These are phyloP conservation scores for Didymella pomorum DNA, from an alignment of 2,329 filamentous ascomycete species.

Conservation along the genomic window DNA sequence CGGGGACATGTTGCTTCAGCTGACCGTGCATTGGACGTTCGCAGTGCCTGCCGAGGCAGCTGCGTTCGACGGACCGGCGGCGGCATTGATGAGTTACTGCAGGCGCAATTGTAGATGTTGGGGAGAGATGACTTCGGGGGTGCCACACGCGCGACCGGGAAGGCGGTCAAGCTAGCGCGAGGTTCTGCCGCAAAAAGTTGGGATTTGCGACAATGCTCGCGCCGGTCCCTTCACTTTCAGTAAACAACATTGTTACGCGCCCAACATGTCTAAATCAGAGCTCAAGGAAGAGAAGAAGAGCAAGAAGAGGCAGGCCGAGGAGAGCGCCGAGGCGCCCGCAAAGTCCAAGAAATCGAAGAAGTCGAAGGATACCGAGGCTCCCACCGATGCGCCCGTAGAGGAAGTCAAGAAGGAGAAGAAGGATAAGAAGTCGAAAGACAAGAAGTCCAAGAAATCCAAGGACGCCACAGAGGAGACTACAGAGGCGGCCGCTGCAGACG, in stretches of 20 bases:
- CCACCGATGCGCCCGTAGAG: slow-evolving; percentile 29
- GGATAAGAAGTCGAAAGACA: slow-evolving; percentile 31
- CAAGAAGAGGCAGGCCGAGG: slow-evolving; percentile 46
- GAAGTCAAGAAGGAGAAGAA: slow-evolving; percentile 37
- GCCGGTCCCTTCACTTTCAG: slow-evolving; percentile 19
- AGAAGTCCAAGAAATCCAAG: slow-evolving; percentile 47
- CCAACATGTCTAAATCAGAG: slow-evolving; percentile 35
- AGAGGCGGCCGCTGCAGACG: slow-evolving; percentile 26
- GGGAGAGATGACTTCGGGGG: slow-evolving; percentile 24
- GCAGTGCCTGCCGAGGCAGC: slow-evolving; percentile 35
- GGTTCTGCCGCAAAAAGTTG: slow-evolving; percentile 23
- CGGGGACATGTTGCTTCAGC: slow-evolving; percentile 49
- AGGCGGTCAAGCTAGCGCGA: background rate
- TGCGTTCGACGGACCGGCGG: slow-evolving; percentile 39
- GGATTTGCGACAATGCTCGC: slow-evolving; percentile 22
- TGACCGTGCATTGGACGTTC: slow-evolving; percentile 27
- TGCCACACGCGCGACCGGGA: slow-evolving; percentile 35
- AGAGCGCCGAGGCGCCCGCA: slow-evolving; percentile 21
- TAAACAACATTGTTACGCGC: slow-evolving; percentile 18
- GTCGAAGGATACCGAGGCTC: slow-evolving; percentile 26
- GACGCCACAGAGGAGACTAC: slow-evolving; percentile 23
- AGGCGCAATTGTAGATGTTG: slow-evolving; percentile 11
- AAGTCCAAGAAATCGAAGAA: slow-evolving; percentile 43
- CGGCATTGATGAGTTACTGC: slow-evolving; percentile 39
- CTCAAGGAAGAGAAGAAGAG: slow-evolving; percentile 42